These are phyloP conservation scores for Amphibolis antarctica DNA, from an alignment of 106 monocot species.

Conservation along the genomic window DNA sequence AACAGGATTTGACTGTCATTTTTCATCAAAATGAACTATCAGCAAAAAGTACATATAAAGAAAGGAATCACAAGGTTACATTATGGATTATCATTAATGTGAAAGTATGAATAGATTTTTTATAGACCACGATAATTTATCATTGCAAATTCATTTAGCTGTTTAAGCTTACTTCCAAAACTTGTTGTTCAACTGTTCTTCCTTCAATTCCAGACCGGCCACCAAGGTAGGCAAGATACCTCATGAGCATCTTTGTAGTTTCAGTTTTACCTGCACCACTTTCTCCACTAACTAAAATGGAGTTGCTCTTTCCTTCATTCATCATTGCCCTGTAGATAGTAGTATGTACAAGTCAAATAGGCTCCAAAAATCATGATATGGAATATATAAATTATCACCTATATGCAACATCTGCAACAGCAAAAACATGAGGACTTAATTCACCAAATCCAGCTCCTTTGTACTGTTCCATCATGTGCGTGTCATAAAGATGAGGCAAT, in stretches of 20 bases:
- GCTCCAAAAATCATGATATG: conserved; percentile 7
- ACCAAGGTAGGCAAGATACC: conserved; percentile 82
- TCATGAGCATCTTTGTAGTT: conserved; percentile 86
- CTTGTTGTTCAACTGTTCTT: conserved; percentile 77
- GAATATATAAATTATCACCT: conserved; percentile 16
- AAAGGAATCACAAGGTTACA: background rate
- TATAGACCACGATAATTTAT: background rate
- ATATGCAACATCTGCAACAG: conserved; percentile 41
- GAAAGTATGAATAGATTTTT: too few species aligned
- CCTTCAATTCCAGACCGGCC: conserved; percentile 58
- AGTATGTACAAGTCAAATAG: background rate
- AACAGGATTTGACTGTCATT: conserved; percentile 7
- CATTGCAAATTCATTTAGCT: background rate
- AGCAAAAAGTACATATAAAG: background rate
- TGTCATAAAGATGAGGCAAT: conserved; percentile 50
- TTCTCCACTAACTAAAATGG: conserved; percentile 89
- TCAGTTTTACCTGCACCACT: conserved; percentile 98
- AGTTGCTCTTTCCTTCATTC: conserved; percentile 46
- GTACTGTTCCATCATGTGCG: conserved; percentile 46
- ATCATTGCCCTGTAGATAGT: conserved; percentile 52
- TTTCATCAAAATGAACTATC: background rate
- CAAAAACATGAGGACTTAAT: conserved; percentile 41
- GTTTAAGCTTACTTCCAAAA: conserved; percentile 43
- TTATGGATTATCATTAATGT: background rate
- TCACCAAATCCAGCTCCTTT: conserved; percentile 42